Evolutionary conservation across 225 moss, liverwort and hornwort genomes (phyloP).

Genomic region (Anthoceros angustus): DNA sequence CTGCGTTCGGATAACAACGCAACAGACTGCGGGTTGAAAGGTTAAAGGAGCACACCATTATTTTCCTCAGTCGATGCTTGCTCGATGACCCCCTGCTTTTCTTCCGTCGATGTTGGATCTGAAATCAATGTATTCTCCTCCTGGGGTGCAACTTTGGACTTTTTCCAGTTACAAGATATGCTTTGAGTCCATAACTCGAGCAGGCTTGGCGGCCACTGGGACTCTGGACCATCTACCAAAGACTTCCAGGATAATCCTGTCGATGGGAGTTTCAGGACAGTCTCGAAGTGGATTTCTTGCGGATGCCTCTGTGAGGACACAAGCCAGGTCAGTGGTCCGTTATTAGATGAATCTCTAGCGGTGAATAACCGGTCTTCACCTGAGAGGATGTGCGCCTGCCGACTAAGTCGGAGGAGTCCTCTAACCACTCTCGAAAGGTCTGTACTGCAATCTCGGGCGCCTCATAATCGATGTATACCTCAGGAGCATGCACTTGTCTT

Average conservation of each 20-base stretch:
- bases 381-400: slow-evolving; percentile 7
- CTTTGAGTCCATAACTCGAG: not conserved
- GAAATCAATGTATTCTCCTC: not conserved
- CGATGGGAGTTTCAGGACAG: not conserved
- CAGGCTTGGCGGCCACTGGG: not conserved
- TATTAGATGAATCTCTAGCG: too few species aligned
- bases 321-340: too few species aligned
- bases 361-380: not conserved
- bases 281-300: not conserved
- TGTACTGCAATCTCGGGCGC: slow-evolving; percentile 14
- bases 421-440: slow-evolving; percentile 24
- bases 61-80: too few species aligned
- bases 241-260: slow-evolving; percentile 3
- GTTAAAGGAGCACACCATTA: too few species aligned
- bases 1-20: too few species aligned
- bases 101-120: too few species aligned
- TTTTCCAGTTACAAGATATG: not conserved
- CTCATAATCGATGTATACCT: slow-evolving; percentile 5
- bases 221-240: not conserved
- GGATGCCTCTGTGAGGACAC: not conserved
- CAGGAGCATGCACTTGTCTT: slow-evolving; percentile 1
- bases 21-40: too few species aligned
- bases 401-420: slow-evolving; percentile 17
- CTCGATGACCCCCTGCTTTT: too few species aligned
- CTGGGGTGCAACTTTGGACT: not conserved